Conservation (phyloP, 805 yeast genomes). For the Wickerhamiella qilinensis region DNA sequence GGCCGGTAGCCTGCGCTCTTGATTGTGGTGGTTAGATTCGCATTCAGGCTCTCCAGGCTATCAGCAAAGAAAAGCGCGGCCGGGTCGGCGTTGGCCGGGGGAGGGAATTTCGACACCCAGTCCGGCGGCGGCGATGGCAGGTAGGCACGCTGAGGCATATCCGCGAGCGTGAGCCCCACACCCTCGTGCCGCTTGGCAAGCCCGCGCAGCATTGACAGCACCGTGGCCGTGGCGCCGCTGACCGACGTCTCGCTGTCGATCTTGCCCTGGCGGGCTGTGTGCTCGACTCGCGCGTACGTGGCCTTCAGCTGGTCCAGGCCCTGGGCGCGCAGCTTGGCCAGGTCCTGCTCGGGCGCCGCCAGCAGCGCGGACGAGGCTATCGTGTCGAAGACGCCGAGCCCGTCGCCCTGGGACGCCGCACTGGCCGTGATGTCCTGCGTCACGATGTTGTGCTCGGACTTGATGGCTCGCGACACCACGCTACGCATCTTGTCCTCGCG, state of each 20-base stretch:
- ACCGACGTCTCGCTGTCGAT: conserved; percentile 57
- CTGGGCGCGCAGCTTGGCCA: conserved; percentile 9
- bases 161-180: conserved; percentile 32
- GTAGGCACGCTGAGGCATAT: conserved; percentile 50
- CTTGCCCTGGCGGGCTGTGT: conserved; percentile 26
- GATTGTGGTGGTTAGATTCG: conserved; percentile 35
- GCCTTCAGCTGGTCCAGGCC: conserved; percentile 26
- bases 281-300: conserved; percentile 39
- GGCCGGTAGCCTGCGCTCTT: conserved; percentile 26
- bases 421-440: conserved; percentile 1
- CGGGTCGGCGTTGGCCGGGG: conserved; percentile 28
- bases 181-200: conserved; percentile 47
- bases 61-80: conserved; percentile 53
- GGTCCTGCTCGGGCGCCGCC: conserved; percentile 13
- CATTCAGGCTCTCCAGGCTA: conserved; percentile 55
- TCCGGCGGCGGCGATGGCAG: conserved; percentile 42
- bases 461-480: not conserved
- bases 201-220: conserved; percentile 49
- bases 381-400: conserved; percentile 41
- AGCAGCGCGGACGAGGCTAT: conserved; percentile 30
- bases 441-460: conserved; percentile 5
- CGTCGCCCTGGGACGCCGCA: conserved; percentile 22
- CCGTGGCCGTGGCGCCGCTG: conserved; percentile 55
- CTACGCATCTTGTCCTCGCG: conserved; percentile 2
- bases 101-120: conserved; percentile 30